phyloP scores from a whole-genome alignment of 139 green algal species.

The Ostreobium quekettii region DNA sequence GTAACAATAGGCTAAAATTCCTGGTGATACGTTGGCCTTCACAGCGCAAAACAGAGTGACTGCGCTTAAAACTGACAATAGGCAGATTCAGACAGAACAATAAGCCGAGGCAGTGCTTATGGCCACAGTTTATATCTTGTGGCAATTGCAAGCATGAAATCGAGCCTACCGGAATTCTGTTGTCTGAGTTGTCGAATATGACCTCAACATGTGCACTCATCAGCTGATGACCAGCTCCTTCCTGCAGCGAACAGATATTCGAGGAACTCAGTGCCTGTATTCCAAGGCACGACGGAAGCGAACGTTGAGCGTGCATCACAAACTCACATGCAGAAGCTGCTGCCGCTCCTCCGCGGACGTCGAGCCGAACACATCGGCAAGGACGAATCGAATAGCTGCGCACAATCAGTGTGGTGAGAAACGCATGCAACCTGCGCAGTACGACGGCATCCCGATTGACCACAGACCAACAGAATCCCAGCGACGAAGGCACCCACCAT shows the following conservation, averaged over 20 bases:
- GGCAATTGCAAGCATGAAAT: neutral
- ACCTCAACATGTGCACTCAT: conserved; percentile 91
- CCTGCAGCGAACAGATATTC: conserved; percentile 45
- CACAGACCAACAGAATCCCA: too few relatives aligned
- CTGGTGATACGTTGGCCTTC: too few relatives aligned
- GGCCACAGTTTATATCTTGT: neutral
- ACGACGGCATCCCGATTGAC: conserved; percentile 18
- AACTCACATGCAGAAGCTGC: conserved; percentile 83
- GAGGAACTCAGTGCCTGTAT: neutral
- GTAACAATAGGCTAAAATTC: too few relatives aligned
- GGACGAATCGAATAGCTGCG: conserved; percentile 95
- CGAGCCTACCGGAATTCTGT: conserved; percentile 70
- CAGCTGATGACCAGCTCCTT: conserved; percentile 83
- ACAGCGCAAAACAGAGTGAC: too few relatives aligned
- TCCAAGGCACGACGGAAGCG: neutral
- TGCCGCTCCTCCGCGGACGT: conserved; percentile 76
- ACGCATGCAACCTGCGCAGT: conserved; percentile 16
- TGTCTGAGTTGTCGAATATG: conserved; percentile 96
- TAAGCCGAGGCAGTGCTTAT: too few relatives aligned
- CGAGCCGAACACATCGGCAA: conserved; percentile 76
- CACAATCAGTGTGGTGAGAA: neutral
- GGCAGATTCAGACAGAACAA: too few relatives aligned
- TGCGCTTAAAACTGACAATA: conserved; percentile 16
- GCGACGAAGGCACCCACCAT: conserved; percentile 56
- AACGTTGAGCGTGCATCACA: neutral